Conservation (phyloP, 345 rosid genomes). For the Syzygium jambos region DNA sequence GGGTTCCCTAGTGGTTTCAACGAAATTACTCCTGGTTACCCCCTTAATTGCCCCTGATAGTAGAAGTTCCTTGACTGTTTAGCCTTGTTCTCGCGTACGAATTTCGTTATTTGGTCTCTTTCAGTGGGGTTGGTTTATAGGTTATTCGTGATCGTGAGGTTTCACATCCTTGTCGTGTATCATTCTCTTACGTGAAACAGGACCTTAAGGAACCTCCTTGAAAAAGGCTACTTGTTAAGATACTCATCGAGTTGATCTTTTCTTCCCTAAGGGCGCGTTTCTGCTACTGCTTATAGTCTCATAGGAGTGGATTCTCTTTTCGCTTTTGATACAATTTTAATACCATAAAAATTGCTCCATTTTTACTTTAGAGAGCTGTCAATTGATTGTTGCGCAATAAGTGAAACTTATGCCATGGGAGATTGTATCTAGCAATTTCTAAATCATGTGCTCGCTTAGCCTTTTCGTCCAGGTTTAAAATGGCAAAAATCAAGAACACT, state of each 20-base stretch:
- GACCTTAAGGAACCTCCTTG: background rate
- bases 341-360: background rate
- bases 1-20: background rate
- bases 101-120: background rate
- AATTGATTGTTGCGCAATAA: background rate
- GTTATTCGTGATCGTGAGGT: background rate
- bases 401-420: background rate
- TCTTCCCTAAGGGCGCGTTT: background rate
- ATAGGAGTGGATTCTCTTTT: background rate
- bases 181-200: background rate
- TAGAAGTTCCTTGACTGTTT: background rate
- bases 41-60: background rate
- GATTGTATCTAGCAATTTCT: background rate
- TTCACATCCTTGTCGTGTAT: background rate
- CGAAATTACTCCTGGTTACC: background rate
- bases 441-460: background rate
- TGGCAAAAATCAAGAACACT: background rate
- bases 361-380: background rate
- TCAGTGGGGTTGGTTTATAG: background rate
- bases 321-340: background rate
- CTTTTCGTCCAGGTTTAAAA: background rate
- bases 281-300: background rate
- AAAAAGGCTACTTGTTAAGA: background rate
- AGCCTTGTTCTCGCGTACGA: background rate
- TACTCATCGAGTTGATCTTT: background rate